Base-by-base conservation (phyloP, 2,329 filamentous ascomycete genomes). In the Fonsecaea erecta region DNA sequence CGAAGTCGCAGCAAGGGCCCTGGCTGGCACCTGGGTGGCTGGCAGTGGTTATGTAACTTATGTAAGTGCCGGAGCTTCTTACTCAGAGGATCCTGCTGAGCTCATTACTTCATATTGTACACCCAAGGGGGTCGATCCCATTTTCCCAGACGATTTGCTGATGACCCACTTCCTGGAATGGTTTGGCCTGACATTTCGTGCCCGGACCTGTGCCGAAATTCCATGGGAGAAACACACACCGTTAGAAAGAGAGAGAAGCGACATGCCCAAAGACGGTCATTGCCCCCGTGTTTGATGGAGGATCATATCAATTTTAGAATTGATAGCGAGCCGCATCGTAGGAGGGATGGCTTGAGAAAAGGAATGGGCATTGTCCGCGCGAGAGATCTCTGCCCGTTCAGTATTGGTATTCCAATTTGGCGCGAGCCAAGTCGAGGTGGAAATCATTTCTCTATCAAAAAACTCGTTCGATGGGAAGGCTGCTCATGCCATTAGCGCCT, bases 81-180 rank as follows among this genome's bases (percentile, higher is more conserved):
- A 62, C 52, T 62, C 60, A 62, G 35, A 46, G 24, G 21, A 24
- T 54, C 21, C 58, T 52, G 58, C 58, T 61, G 40, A 61, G 48
- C 24, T 61, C 58, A 61, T 53, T 56, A n/a, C 34, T 26, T 56
- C 32, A 30, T 7, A 16, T 30, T 30, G 51, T 30, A 53, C 26
- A 8, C 28, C 28, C 3, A 3, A 8, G 8, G 28, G 51, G 51
- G 30, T 53, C 51, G 26, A 34, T 53, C 51, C 24, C 26, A 11
- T 21, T 34, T 34, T 34, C 3, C 30, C 26, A 30, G 51, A 26
- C 26, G 51, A 53, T 14, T 37, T 40, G 30, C 32, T 16, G 26
- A 16, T 12, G 18, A 40, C 58, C 58, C 34, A 53, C 26, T n/a
- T 30, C 58, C 58, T n/a, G n/a, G 51, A 53, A 18, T 2, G 48